A percentile compares a stretch with the other conserved stretches of the same genome.
Conservation (phyloP, 2,329 filamentous ascomycete species). For the Lasiodiplodia sp. region DNA sequence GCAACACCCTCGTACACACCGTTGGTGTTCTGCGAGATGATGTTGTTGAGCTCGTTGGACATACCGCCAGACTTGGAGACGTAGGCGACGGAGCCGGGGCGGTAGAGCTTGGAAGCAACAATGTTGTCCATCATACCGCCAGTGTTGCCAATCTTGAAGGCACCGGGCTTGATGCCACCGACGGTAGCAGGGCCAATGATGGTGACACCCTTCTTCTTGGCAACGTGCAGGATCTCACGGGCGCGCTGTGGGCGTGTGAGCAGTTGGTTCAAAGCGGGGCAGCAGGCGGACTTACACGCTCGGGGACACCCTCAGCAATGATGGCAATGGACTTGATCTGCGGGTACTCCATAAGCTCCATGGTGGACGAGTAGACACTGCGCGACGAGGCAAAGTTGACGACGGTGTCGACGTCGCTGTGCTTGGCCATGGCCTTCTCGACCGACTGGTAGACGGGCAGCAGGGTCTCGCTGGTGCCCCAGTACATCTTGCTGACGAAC, state of each 20-base stretch:
- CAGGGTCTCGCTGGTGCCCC: slow-evolving; percentile 98
- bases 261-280: not conserved
- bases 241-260: slow-evolving; percentile 69
- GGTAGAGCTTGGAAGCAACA: slow-evolving; percentile 99
- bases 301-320: slow-evolving; percentile 98
- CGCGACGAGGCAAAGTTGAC: slow-evolving; percentile 99
- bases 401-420: slow-evolving; percentile 94
- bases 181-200: slow-evolving; percentile 99
- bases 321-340: slow-evolving; percentile 99
- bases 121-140: slow-evolving; percentile 99
- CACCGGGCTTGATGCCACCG: slow-evolving; percentile 98
- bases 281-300: slow-evolving; percentile 74
- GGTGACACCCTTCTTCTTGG: slow-evolving; percentile 97
- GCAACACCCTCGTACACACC: slow-evolving; percentile 99
- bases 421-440: slow-evolving; percentile 92
- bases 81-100: slow-evolving; percentile 97
- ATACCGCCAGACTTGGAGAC: slow-evolving; percentile 99
- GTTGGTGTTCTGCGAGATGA: slow-evolving; percentile 93
- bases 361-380: slow-evolving; percentile 97
- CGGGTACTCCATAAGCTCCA: slow-evolving; percentile 97
- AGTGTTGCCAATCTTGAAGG: slow-evolving; percentile 99
- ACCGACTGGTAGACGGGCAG: slow-evolving; percentile 97
- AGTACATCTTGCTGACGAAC: slow-evolving; percentile 99
- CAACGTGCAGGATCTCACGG: slow-evolving; percentile 95
- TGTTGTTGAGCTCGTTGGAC: slow-evolving; percentile 99